These are phyloP conservation scores for Penicillium frequentans DNA, from an alignment of 2,329 filamentous ascomycete species.

Conservation along the genomic window DNA sequence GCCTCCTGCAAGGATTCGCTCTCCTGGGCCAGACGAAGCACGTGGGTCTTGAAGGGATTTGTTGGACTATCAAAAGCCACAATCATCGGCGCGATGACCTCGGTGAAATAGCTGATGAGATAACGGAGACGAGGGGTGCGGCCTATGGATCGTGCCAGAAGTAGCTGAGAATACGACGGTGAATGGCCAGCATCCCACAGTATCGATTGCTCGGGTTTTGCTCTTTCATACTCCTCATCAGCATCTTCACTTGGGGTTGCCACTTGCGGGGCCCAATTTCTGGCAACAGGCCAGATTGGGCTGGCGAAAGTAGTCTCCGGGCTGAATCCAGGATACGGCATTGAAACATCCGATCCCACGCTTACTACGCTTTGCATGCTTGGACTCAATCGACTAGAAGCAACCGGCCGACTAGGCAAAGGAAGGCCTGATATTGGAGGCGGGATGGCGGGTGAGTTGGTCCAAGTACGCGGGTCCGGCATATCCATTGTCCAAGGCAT, in stretches of 20 bases:
- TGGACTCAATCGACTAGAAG: constrained; percentile 12
- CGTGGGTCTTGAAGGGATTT: constrained; percentile 83
- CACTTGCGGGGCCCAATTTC: constrained; percentile 5
- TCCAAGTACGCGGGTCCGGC: constrained; percentile 24
- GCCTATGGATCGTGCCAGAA: constrained; percentile 51
- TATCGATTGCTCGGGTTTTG: constrained; percentile 10
- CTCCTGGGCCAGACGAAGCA: constrained; percentile 72
- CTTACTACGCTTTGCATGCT: constrained; percentile 1
- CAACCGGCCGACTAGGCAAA: constrained; percentile 13
- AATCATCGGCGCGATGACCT: constrained; percentile 86
- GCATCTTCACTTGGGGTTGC: constrained; percentile 14
- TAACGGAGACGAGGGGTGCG: constrained; percentile 78
- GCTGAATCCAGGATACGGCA: constrained; percentile 15
- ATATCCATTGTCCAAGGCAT: constrained; percentile 23
- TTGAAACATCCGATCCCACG: constrained; percentile 12
- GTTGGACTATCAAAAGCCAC: constrained; percentile 83
- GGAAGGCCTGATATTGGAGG: constrained; percentile 25
- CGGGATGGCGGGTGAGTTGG: constrained; percentile 11
- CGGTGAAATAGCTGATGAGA: constrained; percentile 91
- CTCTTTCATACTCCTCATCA: constrained; percentile 21
- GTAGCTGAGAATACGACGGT: constrained; percentile 37
- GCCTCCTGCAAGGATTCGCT: constrained; percentile 88
- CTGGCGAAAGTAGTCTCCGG: constrained; percentile 12
- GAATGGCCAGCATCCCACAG: constrained; percentile 24
- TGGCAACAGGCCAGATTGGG: constrained; percentile 15